These are phyloP conservation scores for Boletus albobrunnescens DNA, from an alignment of 1,284 basidiomycete genomes.

Conservation along the genomic window DNA sequence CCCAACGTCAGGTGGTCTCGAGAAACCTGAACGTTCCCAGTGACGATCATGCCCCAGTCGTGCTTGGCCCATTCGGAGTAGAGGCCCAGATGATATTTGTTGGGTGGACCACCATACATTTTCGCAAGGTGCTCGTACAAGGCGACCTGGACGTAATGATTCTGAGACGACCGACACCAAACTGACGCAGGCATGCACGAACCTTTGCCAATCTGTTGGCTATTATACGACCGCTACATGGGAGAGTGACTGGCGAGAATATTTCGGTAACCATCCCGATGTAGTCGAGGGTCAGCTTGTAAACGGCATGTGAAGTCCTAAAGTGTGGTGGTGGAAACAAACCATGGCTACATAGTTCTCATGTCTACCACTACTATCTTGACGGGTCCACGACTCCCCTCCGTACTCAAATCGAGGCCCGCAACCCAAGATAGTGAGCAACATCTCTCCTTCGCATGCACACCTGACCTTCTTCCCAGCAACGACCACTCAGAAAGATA, in stretches of 20 bases:
- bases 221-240: constrained; percentile 43
- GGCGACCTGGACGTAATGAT: constrained; percentile 50
- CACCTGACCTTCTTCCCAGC: constrained; percentile 9
- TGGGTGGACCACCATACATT: constrained; percentile 71
- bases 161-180: not conserved
- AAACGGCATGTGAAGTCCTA: too few species aligned
- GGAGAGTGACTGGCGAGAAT: constrained; percentile 47
- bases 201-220: constrained; percentile 49
- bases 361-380: not conserved
- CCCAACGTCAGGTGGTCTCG: constrained; percentile 72
- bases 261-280: constrained; percentile 26
- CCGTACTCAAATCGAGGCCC: constrained; percentile 49
- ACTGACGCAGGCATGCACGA: not conserved
- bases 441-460: not conserved
- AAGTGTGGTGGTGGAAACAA: too few species aligned
- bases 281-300: too few species aligned
- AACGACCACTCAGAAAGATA: constrained; percentile 21
- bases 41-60: constrained; percentile 86
- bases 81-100: constrained; percentile 56
- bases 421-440: constrained; percentile 51
- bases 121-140: constrained; percentile 81
- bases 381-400: constrained; percentile 44
- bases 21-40: constrained; percentile 85
- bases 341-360: too few species aligned
- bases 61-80: constrained; percentile 77